Evolutionary conservation across 306 rosid genomes (phyloP), one percentile per base, ranked within the genome.

Genomic region (Quillaja saponaria): DNA sequence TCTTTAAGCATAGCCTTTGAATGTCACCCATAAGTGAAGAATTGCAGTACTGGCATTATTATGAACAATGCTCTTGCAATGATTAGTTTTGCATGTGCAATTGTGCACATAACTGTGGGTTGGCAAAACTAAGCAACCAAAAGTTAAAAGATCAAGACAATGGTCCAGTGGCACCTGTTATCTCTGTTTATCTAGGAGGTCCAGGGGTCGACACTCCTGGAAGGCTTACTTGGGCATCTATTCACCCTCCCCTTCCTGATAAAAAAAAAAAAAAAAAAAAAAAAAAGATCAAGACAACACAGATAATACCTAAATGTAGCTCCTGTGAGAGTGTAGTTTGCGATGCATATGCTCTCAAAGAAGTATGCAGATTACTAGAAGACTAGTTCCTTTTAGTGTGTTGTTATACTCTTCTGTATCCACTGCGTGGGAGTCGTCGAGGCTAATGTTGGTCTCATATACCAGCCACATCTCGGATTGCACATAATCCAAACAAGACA

Each of bases 1-100:
- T 70, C 58, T 37, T 56, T 51, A 54, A 13, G 47, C 33, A 49
- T 19, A 55, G 6, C n/a, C 41, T n/a, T 34, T 48, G 58, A n/a
- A 35, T 15, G 12, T 11, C 61, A 47, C 6, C 38, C 45, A 55
- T 28, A n/a, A 1, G 21, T 34, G 9, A 20, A 45, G 10, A 28
- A 0, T 18, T 39, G 31, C 19, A 49, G 64, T 40, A n/a, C 56
- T 48, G 40, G 65, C 37, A 17, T 65, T 20, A 34, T 45, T 16
- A 20, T 50, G 55, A 56, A n/a, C 13, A 33, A 50, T 50, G 37
- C 50, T 21, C 16, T 48, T 49, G 18, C 11, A n/a, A 25, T 40
- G 45, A 69, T 39, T 45, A 56, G n/a, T n/a, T 68, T 48, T 46
- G 28, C 49, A 25, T 14, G 14, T 54, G 45, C 50, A 9, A n/a